Base-by-base conservation (phyloP, 2,329 filamentous ascomycete genomes). In the Eurotiales sp. region DNA sequence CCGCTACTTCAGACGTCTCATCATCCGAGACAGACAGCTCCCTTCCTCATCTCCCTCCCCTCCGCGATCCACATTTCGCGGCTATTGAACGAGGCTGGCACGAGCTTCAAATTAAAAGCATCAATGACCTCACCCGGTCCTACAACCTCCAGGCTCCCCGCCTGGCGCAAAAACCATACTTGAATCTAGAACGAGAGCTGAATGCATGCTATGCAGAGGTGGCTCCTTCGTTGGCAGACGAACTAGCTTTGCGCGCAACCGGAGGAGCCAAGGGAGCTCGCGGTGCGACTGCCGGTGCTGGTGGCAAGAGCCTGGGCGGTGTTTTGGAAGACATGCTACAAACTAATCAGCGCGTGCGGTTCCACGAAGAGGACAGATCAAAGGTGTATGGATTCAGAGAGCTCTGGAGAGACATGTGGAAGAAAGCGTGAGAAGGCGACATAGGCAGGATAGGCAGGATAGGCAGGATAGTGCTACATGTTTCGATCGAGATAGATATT, bases 121-220 rank as follows among this genome's bases (percentile, higher is more conserved):
- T 97, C 51, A 97, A 97, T 69, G 70, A 73, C 25, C 77, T 95
- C 44, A 86, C 90, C 7, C 82, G 93, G 22, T 88, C 88, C 12
- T 99, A 99, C 75, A 97, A 97, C 61, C 81, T 97, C 3, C 92
- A 95, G 84, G 92, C 93, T 0, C 93, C 93, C 0, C 86, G 90
- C 50, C 78, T 96, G 1, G 91, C 92, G 2, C 95, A 93, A 71
- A 96, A 96, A 68, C 89, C 92, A 0, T 97, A 97, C 68, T 90
- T 90, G 64, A 85, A 79, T 2, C 81, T 97, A 7, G 82, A 90
- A 40, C 83, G 92, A 44, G 93, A 99, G 70, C 77, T 97, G 14
- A 79, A 78, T 25, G 77, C 81, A 2, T 96, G 91, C 66, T 97
- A 85, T 64, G 87, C 90, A 0, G 91, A 96, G 54, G 85, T 95